These are phyloP conservation scores for Penicillium sp. DNA, from an alignment of 2,329 filamentous ascomycete genomes.

Conservation along the genomic window DNA sequence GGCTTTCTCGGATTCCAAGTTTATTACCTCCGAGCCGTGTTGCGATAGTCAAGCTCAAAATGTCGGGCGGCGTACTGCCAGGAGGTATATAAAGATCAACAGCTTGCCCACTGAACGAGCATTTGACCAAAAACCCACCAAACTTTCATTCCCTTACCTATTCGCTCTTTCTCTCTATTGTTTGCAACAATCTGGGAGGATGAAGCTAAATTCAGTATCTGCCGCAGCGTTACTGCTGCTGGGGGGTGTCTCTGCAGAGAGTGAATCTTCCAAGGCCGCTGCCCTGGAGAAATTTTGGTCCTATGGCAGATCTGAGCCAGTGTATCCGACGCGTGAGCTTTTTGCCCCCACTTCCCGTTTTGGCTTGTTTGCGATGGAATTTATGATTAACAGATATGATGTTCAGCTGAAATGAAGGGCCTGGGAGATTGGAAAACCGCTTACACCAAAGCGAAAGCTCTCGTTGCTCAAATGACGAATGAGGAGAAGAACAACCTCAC, in stretches of 20 bases:
- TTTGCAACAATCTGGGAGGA: background rate
- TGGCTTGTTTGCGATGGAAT: background rate
- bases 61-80: too few species aligned
- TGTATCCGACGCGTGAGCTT: conserved; percentile 20
- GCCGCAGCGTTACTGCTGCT: background rate
- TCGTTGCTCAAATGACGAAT: conserved; percentile 19
- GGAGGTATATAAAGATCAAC: too few species aligned
- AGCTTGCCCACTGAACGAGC: too few species aligned
- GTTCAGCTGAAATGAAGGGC: conserved; percentile 7
- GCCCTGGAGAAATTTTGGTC: conserved; percentile 1
- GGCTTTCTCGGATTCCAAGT: too few species aligned
- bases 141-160: background rate
- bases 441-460: conserved; percentile 15
- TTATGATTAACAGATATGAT: background rate
- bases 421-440: conserved; percentile 18
- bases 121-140: background rate
- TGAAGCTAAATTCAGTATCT: background rate
- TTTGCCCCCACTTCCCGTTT: background rate
- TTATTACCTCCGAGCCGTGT: too few species aligned
- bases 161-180: background rate
- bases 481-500: conserved; percentile 26
- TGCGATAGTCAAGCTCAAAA: too few species aligned
- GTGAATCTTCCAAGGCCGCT: background rate
- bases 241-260: background rate
- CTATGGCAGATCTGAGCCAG: conserved; percentile 19